phyloP scores from a whole-genome alignment of 169 alveolate species.

The Plasmodium sp. region DNA sequence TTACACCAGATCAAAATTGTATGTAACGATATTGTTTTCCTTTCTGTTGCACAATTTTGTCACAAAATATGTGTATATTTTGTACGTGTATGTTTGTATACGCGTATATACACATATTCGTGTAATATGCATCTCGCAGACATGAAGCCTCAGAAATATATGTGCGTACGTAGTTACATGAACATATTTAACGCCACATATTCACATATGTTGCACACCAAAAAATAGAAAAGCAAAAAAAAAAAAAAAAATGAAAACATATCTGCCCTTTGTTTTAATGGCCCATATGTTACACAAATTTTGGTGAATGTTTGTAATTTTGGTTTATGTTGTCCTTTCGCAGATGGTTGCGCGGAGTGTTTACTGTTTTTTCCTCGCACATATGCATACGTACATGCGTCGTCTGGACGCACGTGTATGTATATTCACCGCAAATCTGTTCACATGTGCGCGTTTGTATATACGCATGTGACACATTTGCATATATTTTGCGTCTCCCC shows the following conservation, averaged over 20 bases:
- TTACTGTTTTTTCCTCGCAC: background rate
- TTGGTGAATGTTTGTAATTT: background rate
- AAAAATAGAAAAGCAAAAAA: conserved; percentile 6
- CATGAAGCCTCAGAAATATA: conserved; percentile 10
- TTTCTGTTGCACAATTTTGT: conserved; percentile 30
- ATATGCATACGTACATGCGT: conserved; percentile 1
- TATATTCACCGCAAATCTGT: background rate
- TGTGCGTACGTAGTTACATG: conserved; percentile 3
- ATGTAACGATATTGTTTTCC: conserved; percentile 27
- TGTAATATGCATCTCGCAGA: conserved; percentile 42
- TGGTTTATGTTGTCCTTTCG: conserved; percentile 42
- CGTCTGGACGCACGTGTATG: background rate
- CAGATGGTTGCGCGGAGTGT: conserved; percentile 16
- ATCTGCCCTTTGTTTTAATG: conserved; percentile 12
- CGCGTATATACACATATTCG: background rate
- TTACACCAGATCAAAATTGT: conserved; percentile 20
- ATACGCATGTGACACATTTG: background rate
- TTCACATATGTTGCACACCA: conserved; percentile 4
- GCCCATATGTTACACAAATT: background rate
- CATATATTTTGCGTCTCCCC: background rate
- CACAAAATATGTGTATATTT: conserved; percentile 1
- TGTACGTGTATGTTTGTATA: background rate
- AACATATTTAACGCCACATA: background rate
- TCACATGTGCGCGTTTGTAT: conserved; percentile 9
- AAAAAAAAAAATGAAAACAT: conserved; percentile 15